Evolutionary conservation across 805 yeast genomes (phyloP).

Genomic region (Yarrowia divulgata): DNA sequence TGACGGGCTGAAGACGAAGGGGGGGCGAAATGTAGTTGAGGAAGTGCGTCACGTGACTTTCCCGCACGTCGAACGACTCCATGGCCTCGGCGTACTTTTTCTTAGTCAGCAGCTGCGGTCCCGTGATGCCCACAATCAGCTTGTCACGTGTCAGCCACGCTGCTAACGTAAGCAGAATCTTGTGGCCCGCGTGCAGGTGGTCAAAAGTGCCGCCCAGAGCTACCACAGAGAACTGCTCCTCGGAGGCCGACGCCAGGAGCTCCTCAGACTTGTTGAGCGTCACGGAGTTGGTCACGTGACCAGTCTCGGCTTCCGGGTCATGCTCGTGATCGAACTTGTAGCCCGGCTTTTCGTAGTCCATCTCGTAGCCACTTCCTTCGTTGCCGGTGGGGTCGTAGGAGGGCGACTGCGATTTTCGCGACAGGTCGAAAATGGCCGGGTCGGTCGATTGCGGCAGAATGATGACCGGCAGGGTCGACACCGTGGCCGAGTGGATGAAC

Average conservation of each 20-base stretch:
- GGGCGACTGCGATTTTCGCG: slow-evolving; percentile 7
- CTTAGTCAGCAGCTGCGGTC: slow-evolving; percentile 70
- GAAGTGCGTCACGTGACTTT: slow-evolving; percentile 57
- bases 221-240: slow-evolving; percentile 43
- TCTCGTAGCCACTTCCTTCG: slow-evolving; percentile 26
- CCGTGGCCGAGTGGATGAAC: slow-evolving; percentile 42
- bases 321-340: slow-evolving; percentile 39
- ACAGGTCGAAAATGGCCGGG: slow-evolving; percentile 17
- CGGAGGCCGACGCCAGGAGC: slow-evolving; percentile 39
- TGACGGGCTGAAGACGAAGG: slow-evolving; percentile 59
- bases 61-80: slow-evolving; percentile 64
- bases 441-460: slow-evolving; percentile 38
- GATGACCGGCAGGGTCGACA: slow-evolving; percentile 45
- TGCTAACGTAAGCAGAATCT: slow-evolving; percentile 76
- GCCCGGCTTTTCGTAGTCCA: slow-evolving; percentile 12
- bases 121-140: slow-evolving; percentile 86
- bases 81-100: slow-evolving; percentile 75
- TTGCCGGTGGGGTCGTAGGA: slow-evolving; percentile 18
- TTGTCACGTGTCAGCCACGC: slow-evolving; percentile 62
- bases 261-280: slow-evolving; percentile 20
- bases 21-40: slow-evolving; percentile 58
- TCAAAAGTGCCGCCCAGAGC: slow-evolving; percentile 97
- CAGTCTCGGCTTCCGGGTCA: slow-evolving; percentile 1
- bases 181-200: slow-evolving; percentile 95
- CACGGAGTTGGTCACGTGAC: slow-evolving; percentile 11